Base-by-base conservation (phyloP, 805 yeast species). In the Jamesozyma gamospora region DNA sequence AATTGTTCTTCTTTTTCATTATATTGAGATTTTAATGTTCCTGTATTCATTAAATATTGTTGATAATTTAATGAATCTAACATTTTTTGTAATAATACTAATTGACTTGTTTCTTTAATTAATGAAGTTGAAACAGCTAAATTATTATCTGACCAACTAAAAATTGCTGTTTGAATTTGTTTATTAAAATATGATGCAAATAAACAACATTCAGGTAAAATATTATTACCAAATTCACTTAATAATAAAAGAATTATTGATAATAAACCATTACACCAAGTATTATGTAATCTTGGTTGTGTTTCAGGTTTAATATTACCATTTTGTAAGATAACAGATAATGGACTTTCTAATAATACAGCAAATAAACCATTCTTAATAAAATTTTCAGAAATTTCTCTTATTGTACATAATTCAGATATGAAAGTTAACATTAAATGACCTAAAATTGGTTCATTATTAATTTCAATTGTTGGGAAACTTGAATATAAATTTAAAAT, bases 231-330 rank as follows among this genome's bases (percentile, higher is more conserved):
- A 42, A 86, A 74, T 36, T 70, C 72, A 21, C 77, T 68, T 30
- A 85, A 53, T 13, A 84, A 59, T 1, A 74, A 64, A 36, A 84
- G 62, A 16, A 82, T 63, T 4, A 84, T 73, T 0, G 92, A 78
- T 25, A 88, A 64, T 14, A 88, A 61, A 1, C 95, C 95, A 51
- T 79, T 77, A n/a, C 77, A 72, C 96, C 96, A 88, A n/a, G 83
- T 65, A 38, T 73, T 70, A 56, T 87, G 90, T 42, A 82, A 60
- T 35, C 73, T 71, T 0, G 83, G 71, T 3, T 74, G 58, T 1
- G 61, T 52, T 29, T 67, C 68, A 2, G 82, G 71, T 12, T 68
- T 64, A 2, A 84, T 60, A 7, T 71, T 71, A 0, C 94, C 95
- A 4, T 69, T 65, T 53, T 80, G 85, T 31, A 88, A 74, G 2